Conservation (phyloP, 129 eudicot species). For the Flaveria bidentis region DNA sequence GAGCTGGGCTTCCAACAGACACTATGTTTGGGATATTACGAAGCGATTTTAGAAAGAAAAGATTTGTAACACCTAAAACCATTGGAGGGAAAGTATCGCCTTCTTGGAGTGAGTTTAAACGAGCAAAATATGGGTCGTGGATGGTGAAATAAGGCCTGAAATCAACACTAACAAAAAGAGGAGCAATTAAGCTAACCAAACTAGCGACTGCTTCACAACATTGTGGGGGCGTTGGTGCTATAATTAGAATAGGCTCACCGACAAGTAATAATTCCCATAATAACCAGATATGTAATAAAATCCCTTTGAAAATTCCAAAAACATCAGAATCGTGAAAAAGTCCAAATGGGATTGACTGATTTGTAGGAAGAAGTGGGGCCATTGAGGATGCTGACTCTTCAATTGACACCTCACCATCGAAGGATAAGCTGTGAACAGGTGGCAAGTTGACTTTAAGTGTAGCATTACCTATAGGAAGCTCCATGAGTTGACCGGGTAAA, state of each 20-base stretch:
- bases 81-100: slow-evolving; percentile 77
- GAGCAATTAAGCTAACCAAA: slow-evolving; percentile 84
- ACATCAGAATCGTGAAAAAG: slow-evolving; percentile 91
- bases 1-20: slow-evolving; percentile 82
- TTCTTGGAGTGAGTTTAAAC: slow-evolving; percentile 71
- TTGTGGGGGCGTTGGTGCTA: slow-evolving; percentile 96
- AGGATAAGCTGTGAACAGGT: slow-evolving; percentile 83
- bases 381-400: slow-evolving; percentile 79
- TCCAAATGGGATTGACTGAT: slow-evolving; percentile 85
- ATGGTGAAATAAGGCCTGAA: slow-evolving; percentile 97
- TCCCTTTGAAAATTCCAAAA: slow-evolving; percentile 76
- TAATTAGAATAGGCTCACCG: slow-evolving; percentile 88
- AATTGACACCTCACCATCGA: slow-evolving; percentile 52
- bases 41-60: slow-evolving; percentile 82
- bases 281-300: slow-evolving; percentile 85
- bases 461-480: slow-evolving; percentile 93
- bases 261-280: slow-evolving; percentile 85
- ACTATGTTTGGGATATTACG: slow-evolving; percentile 76
- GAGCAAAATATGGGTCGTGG: slow-evolving; percentile 79
- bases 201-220: slow-evolving; percentile 97
- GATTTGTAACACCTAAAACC: slow-evolving; percentile 89
- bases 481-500: slow-evolving; percentile 83
- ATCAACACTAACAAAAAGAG: slow-evolving; percentile 83
- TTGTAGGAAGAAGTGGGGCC: slow-evolving; percentile 93
- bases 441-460: slow-evolving; percentile 86